Evolutionary conservation across 768 basidiomycete genomes (phyloP).

Genomic region (Nidularia pulvinata): DNA sequence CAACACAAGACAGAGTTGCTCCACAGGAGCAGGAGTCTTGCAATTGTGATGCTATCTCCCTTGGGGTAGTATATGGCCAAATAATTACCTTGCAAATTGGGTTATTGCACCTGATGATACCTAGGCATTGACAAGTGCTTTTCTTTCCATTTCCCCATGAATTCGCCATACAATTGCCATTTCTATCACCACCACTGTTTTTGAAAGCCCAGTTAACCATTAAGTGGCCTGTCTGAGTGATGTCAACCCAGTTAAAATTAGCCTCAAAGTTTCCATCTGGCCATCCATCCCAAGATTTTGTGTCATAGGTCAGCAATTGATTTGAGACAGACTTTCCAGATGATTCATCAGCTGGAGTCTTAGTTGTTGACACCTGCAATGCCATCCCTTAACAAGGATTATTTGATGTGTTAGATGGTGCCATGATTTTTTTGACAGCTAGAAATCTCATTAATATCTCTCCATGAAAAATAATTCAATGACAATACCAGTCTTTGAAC

Average conservation of each 20-base stretch:
- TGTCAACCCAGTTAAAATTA: constrained; percentile 8
- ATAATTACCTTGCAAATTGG: neutral
- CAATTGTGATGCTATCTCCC: neutral
- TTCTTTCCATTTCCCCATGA: constrained; percentile 7
- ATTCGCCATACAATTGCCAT: constrained; percentile 2
- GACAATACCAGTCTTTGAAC: no score
- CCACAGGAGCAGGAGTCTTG: constrained; percentile 1
- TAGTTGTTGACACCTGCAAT: no score
- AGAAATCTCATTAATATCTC: no score
- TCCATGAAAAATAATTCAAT: no score
- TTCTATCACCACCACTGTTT: constrained; percentile 9
- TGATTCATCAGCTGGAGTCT: no score
- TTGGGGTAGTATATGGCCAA: constrained; percentile 1
- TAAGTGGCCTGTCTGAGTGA: constrained; percentile 4
- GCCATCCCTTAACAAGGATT: no score
- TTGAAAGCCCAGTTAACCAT: constrained; percentile 12
- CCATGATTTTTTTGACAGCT: no score
- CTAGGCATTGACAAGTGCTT: constrained; percentile 6
- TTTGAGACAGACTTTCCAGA: no score
- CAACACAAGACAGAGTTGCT: neutral
- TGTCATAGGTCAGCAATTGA: neutral
- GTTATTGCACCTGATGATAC: constrained; percentile 8
- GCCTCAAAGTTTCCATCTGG: constrained; percentile 12
- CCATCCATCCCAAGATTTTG: constrained; percentile 16
- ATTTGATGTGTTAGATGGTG: no score